Evolutionary conservation across 2,329 filamentous ascomycete genomes (phyloP).

Genomic region (Hypoxylon sp.): DNA sequence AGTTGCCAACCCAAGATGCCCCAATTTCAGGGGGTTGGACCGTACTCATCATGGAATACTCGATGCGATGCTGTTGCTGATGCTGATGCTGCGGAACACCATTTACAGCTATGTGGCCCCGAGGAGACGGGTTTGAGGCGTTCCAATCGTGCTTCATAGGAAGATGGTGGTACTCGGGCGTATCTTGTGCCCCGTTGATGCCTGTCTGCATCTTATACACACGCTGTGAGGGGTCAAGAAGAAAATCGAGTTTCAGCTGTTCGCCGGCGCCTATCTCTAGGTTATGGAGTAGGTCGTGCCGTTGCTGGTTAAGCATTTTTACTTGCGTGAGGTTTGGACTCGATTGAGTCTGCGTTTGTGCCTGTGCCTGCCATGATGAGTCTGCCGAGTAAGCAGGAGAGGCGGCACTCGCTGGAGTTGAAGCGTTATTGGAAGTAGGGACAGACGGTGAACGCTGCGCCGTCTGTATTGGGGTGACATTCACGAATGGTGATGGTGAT

Average conservation of each 20-base stretch:
- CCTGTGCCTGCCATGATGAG: slow-evolving; percentile 49
- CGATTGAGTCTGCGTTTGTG: slow-evolving; percentile 39
- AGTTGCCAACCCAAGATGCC: slow-evolving; percentile 35
- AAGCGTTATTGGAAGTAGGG: slow-evolving; percentile 52
- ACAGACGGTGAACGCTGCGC: slow-evolving; percentile 46
- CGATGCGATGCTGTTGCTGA: slow-evolving; percentile 36
- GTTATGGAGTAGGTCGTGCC: slow-evolving; percentile 64
- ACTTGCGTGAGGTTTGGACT: slow-evolving; percentile 49
- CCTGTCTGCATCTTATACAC: slow-evolving; percentile 65
- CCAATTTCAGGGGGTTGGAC: slow-evolving; percentile 3
- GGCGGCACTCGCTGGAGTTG: slow-evolving; percentile 56
- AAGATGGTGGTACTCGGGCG: slow-evolving; percentile 58
- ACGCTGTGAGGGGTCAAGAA: slow-evolving; percentile 72
- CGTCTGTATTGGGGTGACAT: slow-evolving; percentile 39
- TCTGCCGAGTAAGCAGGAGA: slow-evolving; percentile 54
- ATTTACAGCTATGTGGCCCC: slow-evolving; percentile 8
- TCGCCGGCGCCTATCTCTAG: slow-evolving; percentile 72
- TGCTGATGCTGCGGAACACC: slow-evolving; percentile 24
- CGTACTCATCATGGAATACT: slow-evolving; percentile 28
- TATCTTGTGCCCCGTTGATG: slow-evolving; percentile 62
- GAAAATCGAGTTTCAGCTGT: slow-evolving; percentile 78
- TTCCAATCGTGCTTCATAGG: slow-evolving; percentile 67
- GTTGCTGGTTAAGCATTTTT: slow-evolving; percentile 60
- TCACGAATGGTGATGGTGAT: slow-evolving; percentile 48
- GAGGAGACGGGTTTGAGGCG: slow-evolving; percentile 31